A percentile compares a stretch with the other conserved stretches of the same genome.
Evolutionary conservation across 2,329 filamentous ascomycete genomes (phyloP).

Genomic region (Cladophialophora carrionii): DNA sequence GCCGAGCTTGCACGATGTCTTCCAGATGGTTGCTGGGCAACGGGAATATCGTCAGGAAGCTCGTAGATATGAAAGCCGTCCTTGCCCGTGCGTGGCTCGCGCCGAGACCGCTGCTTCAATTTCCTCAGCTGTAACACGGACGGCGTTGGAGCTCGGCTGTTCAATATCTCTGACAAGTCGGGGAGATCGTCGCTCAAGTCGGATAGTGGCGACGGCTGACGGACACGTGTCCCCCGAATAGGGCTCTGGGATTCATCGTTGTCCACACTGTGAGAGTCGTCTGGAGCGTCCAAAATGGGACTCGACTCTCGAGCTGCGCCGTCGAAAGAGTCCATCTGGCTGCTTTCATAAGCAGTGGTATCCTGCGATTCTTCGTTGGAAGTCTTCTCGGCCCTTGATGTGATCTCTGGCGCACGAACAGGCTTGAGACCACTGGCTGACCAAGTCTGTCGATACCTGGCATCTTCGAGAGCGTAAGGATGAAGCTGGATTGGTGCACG

Average conservation of each 20-base stretch:
- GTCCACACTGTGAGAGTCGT: slow-evolving; percentile 40
- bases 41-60: slow-evolving; percentile 23
- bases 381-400: slow-evolving; percentile 12
- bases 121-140: slow-evolving; percentile 1
- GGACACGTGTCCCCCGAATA: slow-evolving; percentile 30
- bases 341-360: slow-evolving; percentile 32
- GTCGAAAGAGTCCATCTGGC: slow-evolving; percentile 19
- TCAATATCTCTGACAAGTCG: slow-evolving; percentile 29
- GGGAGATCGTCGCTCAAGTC: slow-evolving; percentile 30
- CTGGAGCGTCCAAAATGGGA: slow-evolving; percentile 43
- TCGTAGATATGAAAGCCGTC: slow-evolving; percentile 29
- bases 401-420: slow-evolving; percentile 42
- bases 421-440: slow-evolving; percentile 50
- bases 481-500: slow-evolving; percentile 55
- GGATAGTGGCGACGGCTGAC: slow-evolving; percentile 24
- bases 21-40: neutral
- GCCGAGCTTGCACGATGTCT: slow-evolving; percentile 20
- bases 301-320: slow-evolving; percentile 22
- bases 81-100: neutral
- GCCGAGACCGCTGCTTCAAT: neutral
- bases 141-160: slow-evolving; percentile 3
- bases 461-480: slow-evolving; percentile 53
- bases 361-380: slow-evolving; percentile 28
- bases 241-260: slow-evolving; percentile 43
- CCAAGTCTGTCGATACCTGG: slow-evolving; percentile 49